Base-by-base conservation (phyloP, 2,329 filamentous ascomycete genomes). In the Beauveria medogensis region DNA sequence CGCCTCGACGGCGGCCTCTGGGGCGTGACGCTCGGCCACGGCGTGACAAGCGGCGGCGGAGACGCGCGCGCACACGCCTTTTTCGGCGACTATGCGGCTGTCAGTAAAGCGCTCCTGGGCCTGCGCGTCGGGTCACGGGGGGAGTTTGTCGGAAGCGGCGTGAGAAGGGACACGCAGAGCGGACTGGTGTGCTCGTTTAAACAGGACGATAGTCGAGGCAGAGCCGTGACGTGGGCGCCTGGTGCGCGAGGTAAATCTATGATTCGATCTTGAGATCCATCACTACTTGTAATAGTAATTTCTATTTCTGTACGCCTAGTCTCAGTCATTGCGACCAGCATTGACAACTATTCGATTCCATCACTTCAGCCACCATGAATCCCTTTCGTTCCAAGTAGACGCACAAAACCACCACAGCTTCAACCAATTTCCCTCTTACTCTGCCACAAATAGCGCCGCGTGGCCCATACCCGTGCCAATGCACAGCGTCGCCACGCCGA, bases 401-500 rank as follows among this genome's bases (percentile, higher is more conserved):
- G 34, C 20, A 52, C 18, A 40, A 7, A 37, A 24, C 5, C 43
- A 20, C 20, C 52, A 20, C 5, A 7, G 20, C 26, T 9, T 9
- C 18, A 26, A n/a, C 24, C 54, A 79, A 79, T 64, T 73, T 73
- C 60, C 75, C 28, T 30, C 28, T 30, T 30, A 87, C 73, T 89
- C 86, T 66, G 82, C 76, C 55, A 87, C 83, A 73, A 88, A 86
- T 73, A 88, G 71, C 28, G 82, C 84, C 3, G 85, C 86, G 83
- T 90, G 89, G 18, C 87, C 87, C 86, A 90, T 90, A n/a, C 88
- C 88, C 0, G 89, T 91, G 18, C 89, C 89, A 62, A 92, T 84
- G 73, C 92, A 97, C 90, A 97, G 96, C 69, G 89, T 94, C 60
- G 96, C 84, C 50, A 96, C 90, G 66, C 92, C 92, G 53, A 96